phyloP scores from a whole-genome alignment of 2,329 filamentous ascomycete genomes.

The Pseudogymnoascus sp. region DNA sequence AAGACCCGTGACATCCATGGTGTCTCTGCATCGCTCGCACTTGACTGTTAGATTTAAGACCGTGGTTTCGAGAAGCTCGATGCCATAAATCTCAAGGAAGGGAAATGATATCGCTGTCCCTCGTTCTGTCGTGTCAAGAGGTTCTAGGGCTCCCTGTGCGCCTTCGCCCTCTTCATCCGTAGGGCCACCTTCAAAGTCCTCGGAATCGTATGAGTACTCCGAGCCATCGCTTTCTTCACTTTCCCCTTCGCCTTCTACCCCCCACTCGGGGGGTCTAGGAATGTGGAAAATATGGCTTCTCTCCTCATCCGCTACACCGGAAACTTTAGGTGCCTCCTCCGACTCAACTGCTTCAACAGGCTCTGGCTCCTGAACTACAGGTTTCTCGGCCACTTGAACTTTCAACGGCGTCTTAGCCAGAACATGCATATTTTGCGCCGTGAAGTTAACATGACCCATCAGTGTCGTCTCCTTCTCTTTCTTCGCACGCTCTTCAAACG shows the following conservation, averaged over 20 bases:
- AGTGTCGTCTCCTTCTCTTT: slow-evolving; percentile 54
- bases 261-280: slow-evolving; percentile 72
- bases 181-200: slow-evolving; percentile 22
- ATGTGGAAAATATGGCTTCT: slow-evolving; percentile 64
- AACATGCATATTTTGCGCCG: slow-evolving; percentile 62
- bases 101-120: slow-evolving; percentile 78
- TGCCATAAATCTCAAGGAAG: slow-evolving; percentile 65
- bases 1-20: slow-evolving; percentile 61
- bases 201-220: slow-evolving; percentile 40
- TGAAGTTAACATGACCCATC: slow-evolving; percentile 68
- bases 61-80: slow-evolving; percentile 66
- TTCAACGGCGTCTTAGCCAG: slow-evolving; percentile 50
- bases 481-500: slow-evolving; percentile 54
- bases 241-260: slow-evolving; percentile 31
- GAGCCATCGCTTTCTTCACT: slow-evolving; percentile 41
- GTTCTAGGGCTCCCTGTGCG: neutral
- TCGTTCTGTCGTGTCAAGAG: slow-evolving; percentile 38
- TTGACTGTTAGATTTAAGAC: slow-evolving; percentile 65
- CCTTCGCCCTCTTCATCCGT: slow-evolving; percentile 36
- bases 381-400: slow-evolving; percentile 19
- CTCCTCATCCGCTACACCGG: slow-evolving; percentile 32
- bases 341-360: slow-evolving; percentile 11
- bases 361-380: slow-evolving; percentile 14
- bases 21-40: slow-evolving; percentile 71
- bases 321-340: slow-evolving; percentile 18